Base-by-base conservation (phyloP, 78 protist species). In the Speleostelium caveatum region DNA sequence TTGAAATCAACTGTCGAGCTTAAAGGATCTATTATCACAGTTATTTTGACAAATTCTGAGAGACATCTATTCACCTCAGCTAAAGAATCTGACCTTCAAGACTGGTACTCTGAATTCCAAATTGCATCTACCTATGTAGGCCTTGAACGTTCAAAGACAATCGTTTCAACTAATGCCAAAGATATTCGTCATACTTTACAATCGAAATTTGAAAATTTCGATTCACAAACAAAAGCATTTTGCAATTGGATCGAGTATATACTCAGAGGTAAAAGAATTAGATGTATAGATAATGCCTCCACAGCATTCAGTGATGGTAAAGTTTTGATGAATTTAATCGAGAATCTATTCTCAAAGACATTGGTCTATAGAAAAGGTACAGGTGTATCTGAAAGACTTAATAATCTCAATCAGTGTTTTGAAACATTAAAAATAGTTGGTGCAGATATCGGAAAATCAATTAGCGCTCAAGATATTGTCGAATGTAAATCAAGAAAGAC, bases 61-160 rank as follows among this genome's bases (percentile, higher is more conserved):
- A 19, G 91, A 22, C 67, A 83, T 33, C 67, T 71, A 59, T 51
- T 83, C 49, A 69, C 74, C 8, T 30, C 60, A 6, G 91, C 67
- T 45, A 68, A 73, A 3, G 75, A 83, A n/a, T 32, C 72, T 32
- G 91, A 83, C 12, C 33, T 83, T 7, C 56, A 51, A 30, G 30
- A 38, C 8, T 83, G 91, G 91, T 69, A 77, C 1, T 61, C 75
- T 16, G 91, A 83, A 33, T n/a, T 83, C 28, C 75, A 69, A 14
- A 71, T 73, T 3, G 59, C 91, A 7, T 42, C 67, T 22, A 66
- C 58, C 1, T 83, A 83, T 42, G 8, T 60, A 4, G n/a, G 74
- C 4, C 61, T 33, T 28, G 8, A 58, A 19, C 1, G 55, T n/a
- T 21, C 26, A 38, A 21, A 30, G 0, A 41, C 30, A 2, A 65